phyloP scores from a whole-genome alignment of 176 grass and related monocot genomes.

The Oryza punctata region DNA sequence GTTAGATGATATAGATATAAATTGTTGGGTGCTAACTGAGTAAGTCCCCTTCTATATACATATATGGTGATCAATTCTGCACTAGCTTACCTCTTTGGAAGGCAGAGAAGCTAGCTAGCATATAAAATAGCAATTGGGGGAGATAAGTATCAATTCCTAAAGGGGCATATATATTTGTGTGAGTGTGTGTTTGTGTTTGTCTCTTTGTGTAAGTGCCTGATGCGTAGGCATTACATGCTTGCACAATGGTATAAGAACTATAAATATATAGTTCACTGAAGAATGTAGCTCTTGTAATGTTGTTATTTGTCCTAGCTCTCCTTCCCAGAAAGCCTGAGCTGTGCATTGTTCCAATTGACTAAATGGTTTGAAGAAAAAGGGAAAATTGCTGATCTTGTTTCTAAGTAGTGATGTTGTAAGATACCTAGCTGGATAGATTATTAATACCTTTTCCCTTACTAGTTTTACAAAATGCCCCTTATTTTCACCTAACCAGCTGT shows the following conservation, averaged over 20 bases:
- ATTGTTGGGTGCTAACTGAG: background rate
- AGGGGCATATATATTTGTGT: slow-evolving; percentile 5
- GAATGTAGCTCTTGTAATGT: slow-evolving; percentile 24
- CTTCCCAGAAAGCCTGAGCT: background rate
- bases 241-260: slow-evolving; percentile 16
- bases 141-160: slow-evolving; percentile 1
- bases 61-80: slow-evolving; percentile 1
- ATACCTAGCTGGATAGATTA: background rate
- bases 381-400: background rate
- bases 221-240: background rate
- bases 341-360: background rate
- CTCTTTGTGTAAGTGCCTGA: background rate
- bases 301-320: slow-evolving; percentile 12
- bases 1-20: slow-evolving; percentile 36
- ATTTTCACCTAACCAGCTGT: too few relatives aligned
- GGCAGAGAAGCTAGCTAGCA: background rate
- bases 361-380: background rate
- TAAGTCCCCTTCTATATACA: background rate
- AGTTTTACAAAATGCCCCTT: too few relatives aligned
- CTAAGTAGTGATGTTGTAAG: background rate
- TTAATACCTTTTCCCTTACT: too few relatives aligned
- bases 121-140: slow-evolving; percentile 15
- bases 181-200: slow-evolving; percentile 2
- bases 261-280: slow-evolving; percentile 18
- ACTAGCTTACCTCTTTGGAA: slow-evolving; percentile 5